A percentile compares a stretch with the other conserved stretches of the same genome.
phyloP scores from a whole-genome alignment of 176 grass and related monocot genomes.

The Phoenix roebelenii region DNA sequence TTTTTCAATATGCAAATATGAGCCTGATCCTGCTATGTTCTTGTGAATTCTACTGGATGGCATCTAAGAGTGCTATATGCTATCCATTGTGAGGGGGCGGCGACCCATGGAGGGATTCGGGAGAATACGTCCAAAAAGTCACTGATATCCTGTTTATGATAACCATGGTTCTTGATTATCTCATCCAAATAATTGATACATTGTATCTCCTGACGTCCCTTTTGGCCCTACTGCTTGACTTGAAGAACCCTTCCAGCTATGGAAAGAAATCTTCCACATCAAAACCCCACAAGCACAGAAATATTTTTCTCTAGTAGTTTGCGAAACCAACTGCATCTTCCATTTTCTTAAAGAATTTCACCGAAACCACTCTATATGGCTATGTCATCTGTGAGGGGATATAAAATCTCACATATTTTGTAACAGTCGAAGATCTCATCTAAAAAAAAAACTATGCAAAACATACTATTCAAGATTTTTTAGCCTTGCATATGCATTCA shows the following conservation, averaged over 20 bases:
- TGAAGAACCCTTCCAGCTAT: constrained; percentile 25
- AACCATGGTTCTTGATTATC: constrained; percentile 20
- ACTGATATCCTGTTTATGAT: background rate
- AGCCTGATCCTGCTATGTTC: too few species aligned
- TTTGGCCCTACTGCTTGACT: constrained; percentile 15
- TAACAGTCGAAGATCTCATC: too few species aligned
- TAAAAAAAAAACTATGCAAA: too few species aligned
- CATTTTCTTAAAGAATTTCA: constrained; percentile 5
- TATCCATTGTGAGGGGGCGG: constrained; percentile 22
- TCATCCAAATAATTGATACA: constrained; percentile 20
- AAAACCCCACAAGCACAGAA: background rate
- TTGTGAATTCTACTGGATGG: too few species aligned
- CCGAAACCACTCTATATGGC: constrained; percentile 22
- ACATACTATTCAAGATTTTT: too few species aligned
- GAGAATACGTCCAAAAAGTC: constrained; percentile 47
- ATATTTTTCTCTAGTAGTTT: background rate
- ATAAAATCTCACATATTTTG: too few species aligned
- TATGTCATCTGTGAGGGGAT: constrained; percentile 9
- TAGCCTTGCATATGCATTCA: too few species aligned
- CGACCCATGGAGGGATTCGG: constrained; percentile 1
- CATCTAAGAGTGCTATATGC: constrained; percentile 25
- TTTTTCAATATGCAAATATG: too few species aligned
- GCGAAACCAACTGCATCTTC: background rate
- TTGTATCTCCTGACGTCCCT: constrained; percentile 24
- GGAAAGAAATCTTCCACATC: constrained; percentile 31